Percentiles rank a stretch among this genome's conserved stretches.
Evolutionary conservation across 2,329 filamentous ascomycete species (phyloP).

Genomic region (Thelonectria discophora): DNA sequence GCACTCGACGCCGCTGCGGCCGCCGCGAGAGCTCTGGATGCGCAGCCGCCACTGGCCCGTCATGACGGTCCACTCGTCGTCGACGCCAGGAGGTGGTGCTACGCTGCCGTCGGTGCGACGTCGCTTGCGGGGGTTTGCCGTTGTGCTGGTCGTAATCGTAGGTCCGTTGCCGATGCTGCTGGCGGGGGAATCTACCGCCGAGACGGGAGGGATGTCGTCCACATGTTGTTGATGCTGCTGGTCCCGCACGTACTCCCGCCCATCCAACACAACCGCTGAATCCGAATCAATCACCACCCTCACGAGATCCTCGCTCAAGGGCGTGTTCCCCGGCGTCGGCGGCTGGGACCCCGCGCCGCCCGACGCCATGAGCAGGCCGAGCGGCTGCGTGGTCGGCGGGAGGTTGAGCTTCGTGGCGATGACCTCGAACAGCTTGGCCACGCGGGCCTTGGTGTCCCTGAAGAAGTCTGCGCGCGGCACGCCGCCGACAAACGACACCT

Average conservation of each 20-base stretch:
- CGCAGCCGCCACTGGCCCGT: slow-evolving; percentile 77
- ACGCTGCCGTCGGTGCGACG: slow-evolving; percentile 51
- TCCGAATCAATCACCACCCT: slow-evolving; percentile 70
- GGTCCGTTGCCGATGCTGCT: slow-evolving; percentile 39
- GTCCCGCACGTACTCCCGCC: slow-evolving; percentile 52
- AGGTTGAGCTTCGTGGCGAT: slow-evolving; percentile 83
- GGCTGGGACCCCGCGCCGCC: slow-evolving; percentile 70
- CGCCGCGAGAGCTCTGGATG: slow-evolving; percentile 63
- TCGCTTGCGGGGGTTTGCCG: slow-evolving; percentile 55
- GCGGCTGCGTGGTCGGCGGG: slow-evolving; percentile 65
- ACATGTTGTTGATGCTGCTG: slow-evolving; percentile 35
- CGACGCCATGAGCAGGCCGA: slow-evolving; percentile 73
- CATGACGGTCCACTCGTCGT: slow-evolving; percentile 68
- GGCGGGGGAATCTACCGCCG: slow-evolving; percentile 39
- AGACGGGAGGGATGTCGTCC: slow-evolving; percentile 41
- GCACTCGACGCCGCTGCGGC: slow-evolving; percentile 70
- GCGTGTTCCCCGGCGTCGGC: slow-evolving; percentile 73
- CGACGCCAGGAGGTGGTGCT: slow-evolving; percentile 33
- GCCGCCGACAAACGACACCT: slow-evolving; percentile 57
- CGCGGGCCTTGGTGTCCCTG: slow-evolving; percentile 72
- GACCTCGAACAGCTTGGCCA: slow-evolving; percentile 80
- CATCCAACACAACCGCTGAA: slow-evolving; percentile 67
- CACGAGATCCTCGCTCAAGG: slow-evolving; percentile 75
- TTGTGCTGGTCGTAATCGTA: not conserved
- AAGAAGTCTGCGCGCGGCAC: slow-evolving; percentile 74